Evolutionary conservation across 345 rosid species (phyloP), one percentile per base, ranked within the genome.

Genomic region (Syzygium grande): DNA sequence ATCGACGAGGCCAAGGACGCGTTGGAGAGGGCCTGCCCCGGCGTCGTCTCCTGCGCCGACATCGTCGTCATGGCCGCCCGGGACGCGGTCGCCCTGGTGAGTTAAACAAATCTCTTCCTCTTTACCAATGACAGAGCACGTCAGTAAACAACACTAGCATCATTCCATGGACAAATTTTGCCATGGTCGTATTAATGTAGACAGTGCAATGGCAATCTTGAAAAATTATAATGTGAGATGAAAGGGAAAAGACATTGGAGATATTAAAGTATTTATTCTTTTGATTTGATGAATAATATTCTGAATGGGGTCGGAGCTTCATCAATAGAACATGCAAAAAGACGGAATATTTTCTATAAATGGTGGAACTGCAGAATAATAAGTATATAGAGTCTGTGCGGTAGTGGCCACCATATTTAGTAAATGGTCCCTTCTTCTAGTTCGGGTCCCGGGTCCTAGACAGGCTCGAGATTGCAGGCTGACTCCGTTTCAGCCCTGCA

Each of bases 21-120:
- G 52, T 30, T 97, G 49, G 99, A 97, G 94, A 89, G 86, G 88
- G 95, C 90, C 52, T 97, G 98, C 89, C 99, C 98, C 1, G 95
- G 93, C 51, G 89, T 91, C 4, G 97, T 97, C 84, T 97, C 99
- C 85, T 97, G 99, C 85, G 99, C 99, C 6, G 99, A 97, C 86
- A 91, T 95, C 92, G 68, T 97, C 78, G 90, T 97, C 92, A 95
- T 97, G 98, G 99, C 99, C 15, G 84, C 99, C 49, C 93, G 99
- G 87, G 99, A 96, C 87, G 99, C 99, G 46, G 98, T 95, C 87
- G 94, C 97, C 85, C 91, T 97, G 89, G 99, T 97, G 90, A 92
- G 85, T 86, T 43, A 43, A 43, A 59, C 27, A 30, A n/a, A 9
- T 43, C 12, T 52, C 30, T 8, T 46, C 41, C 22, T 84, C n/a